These are phyloP conservation scores for Diaporthe vexans DNA, from an alignment of 2,329 filamentous ascomycete species.

Conservation along the genomic window DNA sequence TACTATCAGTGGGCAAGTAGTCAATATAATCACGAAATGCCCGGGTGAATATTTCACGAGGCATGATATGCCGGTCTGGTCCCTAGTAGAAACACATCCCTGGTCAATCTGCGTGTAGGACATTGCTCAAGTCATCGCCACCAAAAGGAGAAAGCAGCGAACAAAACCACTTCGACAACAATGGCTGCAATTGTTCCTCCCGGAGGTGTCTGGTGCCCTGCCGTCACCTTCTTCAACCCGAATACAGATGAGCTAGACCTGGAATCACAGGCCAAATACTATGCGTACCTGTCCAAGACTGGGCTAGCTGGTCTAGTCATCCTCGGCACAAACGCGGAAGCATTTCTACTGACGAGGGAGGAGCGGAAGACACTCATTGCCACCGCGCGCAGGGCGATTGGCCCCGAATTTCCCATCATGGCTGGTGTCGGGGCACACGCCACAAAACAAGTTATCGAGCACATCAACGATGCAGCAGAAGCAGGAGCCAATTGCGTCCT, in stretches of 20 bases:
- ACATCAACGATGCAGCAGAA: conserved; percentile 66
- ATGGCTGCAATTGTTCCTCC: conserved; percentile 46
- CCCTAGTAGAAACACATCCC: background rate
- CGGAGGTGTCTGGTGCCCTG: conserved; percentile 64
- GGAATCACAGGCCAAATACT: conserved; percentile 64
- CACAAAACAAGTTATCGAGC: conserved; percentile 71
- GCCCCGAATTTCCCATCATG: conserved; percentile 67
- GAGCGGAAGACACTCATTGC: conserved; percentile 67
- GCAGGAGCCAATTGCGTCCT: conserved; percentile 73
- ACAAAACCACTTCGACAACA: background rate
- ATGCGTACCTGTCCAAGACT: conserved; percentile 62
- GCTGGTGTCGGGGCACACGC: conserved; percentile 72
- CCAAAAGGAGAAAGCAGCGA: too few relatives aligned
- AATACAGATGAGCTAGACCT: conserved; percentile 63
- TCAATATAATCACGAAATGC: background rate
- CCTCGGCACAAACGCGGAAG: conserved; percentile 69
- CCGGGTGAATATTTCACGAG: background rate
- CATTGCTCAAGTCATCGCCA: background rate
- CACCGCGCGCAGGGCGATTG: conserved; percentile 64
- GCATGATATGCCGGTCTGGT: background rate
- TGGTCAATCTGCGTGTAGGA: background rate
- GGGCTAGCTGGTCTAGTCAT: conserved; percentile 67
- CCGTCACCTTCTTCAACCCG: conserved; percentile 68
- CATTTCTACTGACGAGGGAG: conserved; percentile 65
- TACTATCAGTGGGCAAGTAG: background rate